Conservation (phyloP, 805 yeast species). For the Candida piceae region DNA sequence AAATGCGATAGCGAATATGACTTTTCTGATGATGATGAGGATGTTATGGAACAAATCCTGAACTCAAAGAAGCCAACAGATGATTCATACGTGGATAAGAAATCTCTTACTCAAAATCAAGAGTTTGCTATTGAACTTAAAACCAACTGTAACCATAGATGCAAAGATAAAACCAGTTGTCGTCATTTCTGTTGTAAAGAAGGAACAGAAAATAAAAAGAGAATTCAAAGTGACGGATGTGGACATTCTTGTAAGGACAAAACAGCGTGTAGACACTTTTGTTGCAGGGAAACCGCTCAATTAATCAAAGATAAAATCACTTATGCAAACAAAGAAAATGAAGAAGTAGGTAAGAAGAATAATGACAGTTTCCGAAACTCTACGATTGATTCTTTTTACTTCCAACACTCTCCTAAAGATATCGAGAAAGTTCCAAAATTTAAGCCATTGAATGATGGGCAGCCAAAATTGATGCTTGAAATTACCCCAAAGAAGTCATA, state of each 20-base stretch:
- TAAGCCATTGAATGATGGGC: neutral
- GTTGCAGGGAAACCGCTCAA: constrained; percentile 18
- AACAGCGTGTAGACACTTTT: constrained; percentile 34
- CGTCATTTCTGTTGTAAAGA: constrained; percentile 46
- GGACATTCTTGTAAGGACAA: constrained; percentile 39
- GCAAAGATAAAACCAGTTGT: constrained; percentile 36
- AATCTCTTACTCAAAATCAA: too few relatives aligned
- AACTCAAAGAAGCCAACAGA: too few relatives aligned
- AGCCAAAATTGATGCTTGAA: neutral
- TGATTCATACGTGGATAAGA: too few relatives aligned
- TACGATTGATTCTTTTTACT: too few relatives aligned
- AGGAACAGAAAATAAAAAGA: constrained; percentile 23
- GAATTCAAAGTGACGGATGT: constrained; percentile 21
- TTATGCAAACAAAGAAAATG: neutral
- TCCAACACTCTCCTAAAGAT: neutral
- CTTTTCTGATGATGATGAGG: constrained; percentile 17
- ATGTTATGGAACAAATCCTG: constrained; percentile 15
- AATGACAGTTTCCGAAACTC: too few relatives aligned
- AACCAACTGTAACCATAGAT: constrained; percentile 36
- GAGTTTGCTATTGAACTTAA: constrained; percentile 36
- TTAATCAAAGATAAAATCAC: neutral
- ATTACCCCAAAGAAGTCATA: neutral
- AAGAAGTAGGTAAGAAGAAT: neutral
- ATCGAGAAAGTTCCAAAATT: neutral
- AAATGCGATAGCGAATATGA: constrained; percentile 12